Conservation (phyloP, 2,329 filamentous ascomycete species). For the Sordariomycetes sp. region DNA sequence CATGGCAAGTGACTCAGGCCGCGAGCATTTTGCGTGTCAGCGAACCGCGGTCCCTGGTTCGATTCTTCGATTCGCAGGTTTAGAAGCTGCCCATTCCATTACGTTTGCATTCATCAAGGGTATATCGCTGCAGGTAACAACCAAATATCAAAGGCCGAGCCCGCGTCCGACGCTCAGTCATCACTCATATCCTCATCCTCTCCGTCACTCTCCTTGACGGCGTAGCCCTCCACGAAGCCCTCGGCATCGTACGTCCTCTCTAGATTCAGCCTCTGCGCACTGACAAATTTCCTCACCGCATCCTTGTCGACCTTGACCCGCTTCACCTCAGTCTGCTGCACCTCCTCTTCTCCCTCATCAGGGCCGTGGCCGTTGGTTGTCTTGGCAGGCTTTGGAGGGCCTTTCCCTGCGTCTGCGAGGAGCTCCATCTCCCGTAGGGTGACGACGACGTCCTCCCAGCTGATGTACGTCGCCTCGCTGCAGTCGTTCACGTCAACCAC, state of each 20-base stretch:
- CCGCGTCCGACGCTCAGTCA: too few species aligned
- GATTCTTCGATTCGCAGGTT: too few species aligned
- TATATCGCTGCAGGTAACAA: too few species aligned
- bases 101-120: too few species aligned
- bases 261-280: slow-evolving; percentile 51
- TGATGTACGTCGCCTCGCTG: slow-evolving; percentile 72
- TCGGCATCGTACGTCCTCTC: slow-evolving; percentile 60
- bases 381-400: slow-evolving; percentile 26
- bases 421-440: slow-evolving; percentile 76
- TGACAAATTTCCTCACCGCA: slow-evolving; percentile 57
- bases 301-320: slow-evolving; percentile 44
- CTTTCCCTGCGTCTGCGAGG: slow-evolving; percentile 46
- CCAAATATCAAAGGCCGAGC: too few species aligned
- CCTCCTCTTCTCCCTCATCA: slow-evolving; percentile 17
- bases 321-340: slow-evolving; percentile 21
- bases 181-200: slow-evolving; percentile 11
- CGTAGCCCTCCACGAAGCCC: slow-evolving; percentile 65
- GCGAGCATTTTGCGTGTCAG: too few species aligned
- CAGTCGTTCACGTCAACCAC: slow-evolving; percentile 62
- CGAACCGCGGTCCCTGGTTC: too few species aligned
- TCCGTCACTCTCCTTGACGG: slow-evolving; percentile 29
- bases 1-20: too few species aligned
- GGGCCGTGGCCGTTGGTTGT: slow-evolving; percentile 9
- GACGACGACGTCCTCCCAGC: slow-evolving; percentile 71
- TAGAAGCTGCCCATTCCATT: too few species aligned